Evolutionary conservation across 257 asterid species (phyloP), one percentile per base, ranked within the genome.

Genomic region (Galeopsis tetrahit): DNA sequence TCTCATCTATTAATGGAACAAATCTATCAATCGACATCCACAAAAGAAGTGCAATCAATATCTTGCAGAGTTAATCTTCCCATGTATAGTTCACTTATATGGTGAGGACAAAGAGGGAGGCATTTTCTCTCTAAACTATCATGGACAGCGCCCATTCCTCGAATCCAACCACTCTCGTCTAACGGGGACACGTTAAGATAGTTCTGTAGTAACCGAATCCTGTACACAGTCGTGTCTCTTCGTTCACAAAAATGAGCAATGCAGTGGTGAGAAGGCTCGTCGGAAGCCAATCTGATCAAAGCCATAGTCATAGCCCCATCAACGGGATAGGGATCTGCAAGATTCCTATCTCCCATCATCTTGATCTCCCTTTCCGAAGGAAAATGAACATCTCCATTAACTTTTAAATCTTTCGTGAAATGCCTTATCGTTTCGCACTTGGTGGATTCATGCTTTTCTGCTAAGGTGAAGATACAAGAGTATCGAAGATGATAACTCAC

Each of bases 401-500:
- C 88, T 68, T 82, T 87, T 69, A 94, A 79, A 80, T 94, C 99
- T 81, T 89, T 94, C 0, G 97, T 84, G 78, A 88, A 94, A 78
- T 94, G 97, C 75, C 82, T 75, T 1, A 91, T 87, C 2, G 97
- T 69, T 69, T 90, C 98, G 1, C 74, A 77, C 75, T 94, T 94
- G 9, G 93, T 87, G 58, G 97, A 85, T 59, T 94, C 99, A 33
- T 94, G 99, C 78, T 94, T 94, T 76, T 88, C 96, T 0, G 99
- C 95, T 69, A 94, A 74, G 42, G 97, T 94, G 77, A 91, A 74
- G 51, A 94, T 75, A 70, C 97, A 94, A 2, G 97, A 94, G 83
- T 88, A 94, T 68, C 99, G 72, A 49, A 94, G 91, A 77, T 94
- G 97, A 61, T 94, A 91, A 4, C 88, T 75, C 6, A 91, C 88